Base-by-base conservation (phyloP, 805 yeast species). In the Lipomyces lipofer region DNA sequence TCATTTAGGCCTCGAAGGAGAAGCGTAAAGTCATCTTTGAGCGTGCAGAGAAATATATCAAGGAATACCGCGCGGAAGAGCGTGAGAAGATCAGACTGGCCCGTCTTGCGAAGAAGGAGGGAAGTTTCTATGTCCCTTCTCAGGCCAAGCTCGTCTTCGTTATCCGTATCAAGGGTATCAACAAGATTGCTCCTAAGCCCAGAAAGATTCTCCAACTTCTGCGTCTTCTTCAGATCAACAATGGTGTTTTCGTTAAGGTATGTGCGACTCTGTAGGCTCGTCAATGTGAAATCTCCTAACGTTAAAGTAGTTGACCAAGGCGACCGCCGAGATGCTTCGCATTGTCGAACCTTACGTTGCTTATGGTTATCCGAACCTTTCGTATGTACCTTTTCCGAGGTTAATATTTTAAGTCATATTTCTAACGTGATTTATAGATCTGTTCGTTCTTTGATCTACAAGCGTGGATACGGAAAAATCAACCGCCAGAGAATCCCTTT, bases 21-120 rank as follows among this genome's bases (percentile, higher is more conserved):
- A 75, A 75, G 75, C 74, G 66, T 44, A 77, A 84, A 71, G 83
- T 82, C 68, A 81, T 85, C 76, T 83, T 83, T 75, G 87, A 86
- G 77, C 87, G 96, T 85, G 88, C 94, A 73, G 95, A 92, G 79
- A 88, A 89, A 78, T 88, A 89, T 88, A 83, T 84, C 74, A 78
- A 84, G 78, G 96, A 89, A 80, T 89, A 89, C 85, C 81, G 78
- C 69, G 87, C 84, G 68, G 90, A 94, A 73, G 94, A 87, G 77
- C 83, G 88, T 77, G 86, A 94, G 68, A 74, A 73, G 66, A 73
- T 64, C 72, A 78, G 80, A 55, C 95, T 96, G 71, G 85, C 85
- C 83, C 88, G 96, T 78, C 88, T 86, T 66, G 97, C 97, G 69
- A 88, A 86, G 83, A 91, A 92, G 76, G 78, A 84, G 73, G 95